These are phyloP conservation scores for Spathaspora hagerdaliae DNA, from an alignment of 805 yeast genomes.

Conservation along the genomic window DNA sequence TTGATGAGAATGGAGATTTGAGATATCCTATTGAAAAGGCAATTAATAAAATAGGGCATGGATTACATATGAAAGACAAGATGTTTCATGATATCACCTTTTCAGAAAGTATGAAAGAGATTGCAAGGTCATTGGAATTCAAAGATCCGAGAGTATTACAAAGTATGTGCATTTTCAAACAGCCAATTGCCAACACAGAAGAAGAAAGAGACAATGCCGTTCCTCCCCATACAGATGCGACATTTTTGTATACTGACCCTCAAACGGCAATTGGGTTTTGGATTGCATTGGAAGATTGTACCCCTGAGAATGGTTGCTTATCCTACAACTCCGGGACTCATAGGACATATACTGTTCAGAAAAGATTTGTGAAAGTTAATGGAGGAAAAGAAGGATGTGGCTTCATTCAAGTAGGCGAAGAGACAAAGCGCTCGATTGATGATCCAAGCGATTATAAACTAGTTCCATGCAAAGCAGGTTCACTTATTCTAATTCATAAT, in stretches of 20 bases:
- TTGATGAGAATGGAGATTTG: conserved; percentile 50
- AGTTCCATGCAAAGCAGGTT: conserved; percentile 67
- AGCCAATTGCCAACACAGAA: conserved; percentile 37
- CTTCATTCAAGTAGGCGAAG: conserved; percentile 38
- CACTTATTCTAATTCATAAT: conserved; percentile 67
- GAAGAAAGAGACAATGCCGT: conserved; percentile 49
- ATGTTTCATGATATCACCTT: conserved; percentile 50
- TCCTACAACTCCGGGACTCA: conserved; percentile 72
- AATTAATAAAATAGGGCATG: conserved; percentile 78
- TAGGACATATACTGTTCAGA: conserved; percentile 48
- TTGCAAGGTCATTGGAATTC: conserved; percentile 51
- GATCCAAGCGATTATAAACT: conserved; percentile 30
- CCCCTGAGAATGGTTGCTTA: conserved; percentile 62
- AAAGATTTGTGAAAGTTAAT: conserved; percentile 58
- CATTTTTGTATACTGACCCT: conserved; percentile 69
- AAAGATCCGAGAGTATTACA: conserved; percentile 70
- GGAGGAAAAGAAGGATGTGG: conserved; percentile 53
- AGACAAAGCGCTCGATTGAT: conserved; percentile 11
- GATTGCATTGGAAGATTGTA: conserved; percentile 78
- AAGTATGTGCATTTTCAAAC: conserved; percentile 76
- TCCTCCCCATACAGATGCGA: conserved; percentile 75
- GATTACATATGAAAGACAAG: conserved; percentile 56
- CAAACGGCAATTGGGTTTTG: conserved; percentile 73
- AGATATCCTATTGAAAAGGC: conserved; percentile 50
- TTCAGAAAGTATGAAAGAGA: conserved; percentile 45